Conservation (phyloP, 2,329 filamentous ascomycete species). For the Aspergillus caelatus region DNA sequence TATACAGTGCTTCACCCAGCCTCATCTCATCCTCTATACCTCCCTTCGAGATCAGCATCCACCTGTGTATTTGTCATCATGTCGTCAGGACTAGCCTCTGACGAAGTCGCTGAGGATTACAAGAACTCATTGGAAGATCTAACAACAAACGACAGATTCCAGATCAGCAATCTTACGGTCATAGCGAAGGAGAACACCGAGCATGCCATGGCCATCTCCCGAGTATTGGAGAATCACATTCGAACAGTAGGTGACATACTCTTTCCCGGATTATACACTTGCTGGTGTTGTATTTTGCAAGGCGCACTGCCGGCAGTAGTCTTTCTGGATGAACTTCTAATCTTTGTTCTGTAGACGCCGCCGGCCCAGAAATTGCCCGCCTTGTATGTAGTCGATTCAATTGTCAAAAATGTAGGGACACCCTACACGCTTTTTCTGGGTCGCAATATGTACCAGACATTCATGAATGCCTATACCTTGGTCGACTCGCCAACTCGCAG, state of each 20-base stretch:
- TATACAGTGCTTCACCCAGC: background rate
- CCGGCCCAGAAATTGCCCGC: constrained; percentile 89
- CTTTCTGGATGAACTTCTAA: constrained; percentile 35
- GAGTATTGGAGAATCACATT: constrained; percentile 89
- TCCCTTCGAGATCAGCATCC: constrained; percentile 10
- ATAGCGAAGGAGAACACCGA: constrained; percentile 98
- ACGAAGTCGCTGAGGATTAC: constrained; percentile 94
- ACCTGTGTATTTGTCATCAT: constrained; percentile 53
- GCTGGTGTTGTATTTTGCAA: constrained; percentile 17
- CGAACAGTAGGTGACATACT: constrained; percentile 72
- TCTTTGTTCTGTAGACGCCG: constrained; percentile 65
- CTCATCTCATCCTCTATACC: constrained; percentile 14
- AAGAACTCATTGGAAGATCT: constrained; percentile 90
- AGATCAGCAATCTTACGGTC: constrained; percentile 95
- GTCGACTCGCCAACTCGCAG: constrained; percentile 80
- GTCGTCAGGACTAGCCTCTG: constrained; percentile 65
- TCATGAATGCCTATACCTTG: constrained; percentile 93
- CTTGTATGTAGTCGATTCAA: constrained; percentile 96
- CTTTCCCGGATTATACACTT: constrained; percentile 15
- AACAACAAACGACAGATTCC: constrained; percentile 85
- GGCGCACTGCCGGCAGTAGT: constrained; percentile 23
- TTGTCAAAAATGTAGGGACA: constrained; percentile 97
- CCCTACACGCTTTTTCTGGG: constrained; percentile 96
- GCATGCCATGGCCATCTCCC: constrained; percentile 89
- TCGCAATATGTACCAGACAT: constrained; percentile 87